Percentiles rank a stretch among this genome's conserved stretches.
phyloP scores from a whole-genome alignment of 78 protist genomes.

The Mantamonas sphyraenae region DNA sequence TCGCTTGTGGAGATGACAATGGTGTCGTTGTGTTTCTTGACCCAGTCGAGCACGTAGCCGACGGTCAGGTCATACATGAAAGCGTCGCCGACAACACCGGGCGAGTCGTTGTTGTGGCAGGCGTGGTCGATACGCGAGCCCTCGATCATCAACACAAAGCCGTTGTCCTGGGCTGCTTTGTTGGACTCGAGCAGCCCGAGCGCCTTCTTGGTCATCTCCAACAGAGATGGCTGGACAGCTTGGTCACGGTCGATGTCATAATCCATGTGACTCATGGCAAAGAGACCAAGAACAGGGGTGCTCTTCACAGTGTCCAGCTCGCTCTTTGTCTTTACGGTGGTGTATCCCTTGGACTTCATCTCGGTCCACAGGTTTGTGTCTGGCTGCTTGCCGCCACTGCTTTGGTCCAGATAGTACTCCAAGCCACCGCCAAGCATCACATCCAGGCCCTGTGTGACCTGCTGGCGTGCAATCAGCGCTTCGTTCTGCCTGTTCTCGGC shows the following conservation, averaged over 20 bases:
- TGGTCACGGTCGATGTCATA: slow-evolving; percentile 32
- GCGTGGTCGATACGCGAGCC: slow-evolving; percentile 46
- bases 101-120: slow-evolving; percentile 57
- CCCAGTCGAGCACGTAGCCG: slow-evolving; percentile 27
- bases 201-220: slow-evolving; percentile 36
- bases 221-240: slow-evolving; percentile 19
- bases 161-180: slow-evolving; percentile 17
- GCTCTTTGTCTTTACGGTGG: too few relatives aligned
- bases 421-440: slow-evolving; percentile 33
- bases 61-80: slow-evolving; percentile 27
- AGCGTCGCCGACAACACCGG: slow-evolving; percentile 33
- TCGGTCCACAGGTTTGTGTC: too few relatives aligned
- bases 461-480: slow-evolving; percentile 47
- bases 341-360: too few relatives aligned
- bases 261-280: slow-evolving; percentile 15
- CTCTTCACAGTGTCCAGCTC: too few relatives aligned
- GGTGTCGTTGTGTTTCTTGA: slow-evolving; percentile 38
- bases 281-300: slow-evolving; percentile 21
- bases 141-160: slow-evolving; percentile 32
- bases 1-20: slow-evolving; percentile 44
- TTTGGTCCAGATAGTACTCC: too few relatives aligned
- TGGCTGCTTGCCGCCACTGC: too few relatives aligned
- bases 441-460: slow-evolving; percentile 15
- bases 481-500: slow-evolving; percentile 7
- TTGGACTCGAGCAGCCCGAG: slow-evolving; percentile 1